Evolutionary conservation across 345 rosid species (phyloP), one percentile per base, ranked within the genome.

Genomic region (Crucihimalaya himalaica): DNA sequence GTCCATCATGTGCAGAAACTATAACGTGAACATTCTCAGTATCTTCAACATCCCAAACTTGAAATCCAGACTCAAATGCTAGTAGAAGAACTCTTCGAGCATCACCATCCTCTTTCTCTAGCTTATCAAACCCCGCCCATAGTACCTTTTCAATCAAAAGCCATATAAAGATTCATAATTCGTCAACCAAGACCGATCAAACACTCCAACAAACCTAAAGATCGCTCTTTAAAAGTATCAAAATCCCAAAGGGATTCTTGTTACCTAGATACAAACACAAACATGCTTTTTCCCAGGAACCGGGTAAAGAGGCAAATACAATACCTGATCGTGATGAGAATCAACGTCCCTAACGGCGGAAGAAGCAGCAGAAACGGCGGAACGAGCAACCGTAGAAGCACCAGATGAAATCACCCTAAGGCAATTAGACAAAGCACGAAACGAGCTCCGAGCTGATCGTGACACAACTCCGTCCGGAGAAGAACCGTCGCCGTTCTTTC

Each of bases 31-130:
- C 96, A 67, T 90, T 86, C 73, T 88, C 88, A 2, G 89, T 90
- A 46, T 92, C 96, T 82, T 95, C 97, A 43, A 89, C 96, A 81
- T 95, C 99, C 97, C 97, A 89, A 71, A 95, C 85, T 87, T 95
- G 97, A 79, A 87, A 95, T 37, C 99, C 97, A 80, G 96, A 89
- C 4, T 68, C 85, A 83, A 87, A 92, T 0, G 92, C 96, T 5
- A 95, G 85, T 40, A 95, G 83, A 15, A 95, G 93, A 72, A 90
- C 88, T 74, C 68, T 87, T 61, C 92, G 83, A 75, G 72, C 63
- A 61, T 61, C 70, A 64, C 70, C 84, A 58, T 66, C 83, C 39
- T 83, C 87, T 68, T 81, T 78, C 78, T 91, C 89, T 72, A 95
- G 80, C 68, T 85, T 87, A 89, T 95, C 97, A 85, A 92, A 95